Conservation (phyloP, 2,329 filamentous ascomycete genomes). For the Podosphaera leucotricha region DNA sequence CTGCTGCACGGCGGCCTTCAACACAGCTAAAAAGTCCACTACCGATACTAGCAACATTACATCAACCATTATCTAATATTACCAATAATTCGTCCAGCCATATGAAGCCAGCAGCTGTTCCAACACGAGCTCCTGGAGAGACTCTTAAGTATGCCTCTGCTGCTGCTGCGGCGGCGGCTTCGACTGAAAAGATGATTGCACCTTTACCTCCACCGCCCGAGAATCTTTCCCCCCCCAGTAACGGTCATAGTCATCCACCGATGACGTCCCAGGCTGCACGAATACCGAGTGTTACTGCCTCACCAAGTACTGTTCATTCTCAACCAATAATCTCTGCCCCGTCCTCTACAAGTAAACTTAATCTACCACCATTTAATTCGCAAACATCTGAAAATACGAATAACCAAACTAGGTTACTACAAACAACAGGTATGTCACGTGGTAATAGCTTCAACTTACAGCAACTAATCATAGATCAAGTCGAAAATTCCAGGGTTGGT, state of each 20-base stretch:
- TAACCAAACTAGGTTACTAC: constrained; percentile 27
- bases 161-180: constrained; percentile 77
- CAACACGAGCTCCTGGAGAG: constrained; percentile 65
- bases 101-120: constrained; percentile 87
- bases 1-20: constrained; percentile 47
- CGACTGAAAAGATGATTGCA: constrained; percentile 83
- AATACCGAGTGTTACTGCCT: constrained; percentile 32
- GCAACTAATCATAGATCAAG: constrained; percentile 23
- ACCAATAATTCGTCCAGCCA: constrained; percentile 34
- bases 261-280: constrained; percentile 20
- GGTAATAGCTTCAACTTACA: constrained; percentile 21
- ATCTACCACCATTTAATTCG: constrained; percentile 12
- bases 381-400: constrained; percentile 8
- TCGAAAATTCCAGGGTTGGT: constrained; percentile 15
- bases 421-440: constrained; percentile 20
- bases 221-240: constrained; percentile 29
- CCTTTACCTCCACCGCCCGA: constrained; percentile 74
- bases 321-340: constrained; percentile 20
- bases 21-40: constrained; percentile 82
- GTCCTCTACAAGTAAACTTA: constrained; percentile 17
- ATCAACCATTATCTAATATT: constrained; percentile 42
- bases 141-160: constrained; percentile 92
- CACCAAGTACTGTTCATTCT: constrained; percentile 25
- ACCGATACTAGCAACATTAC: constrained; percentile 75
- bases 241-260: constrained; percentile 14